A percentile compares a stretch with the other conserved stretches of the same genome.
These are phyloP conservation scores for Cyberlindnera meyerae DNA, from an alignment of 805 yeast genomes.

Conservation along the genomic window DNA sequence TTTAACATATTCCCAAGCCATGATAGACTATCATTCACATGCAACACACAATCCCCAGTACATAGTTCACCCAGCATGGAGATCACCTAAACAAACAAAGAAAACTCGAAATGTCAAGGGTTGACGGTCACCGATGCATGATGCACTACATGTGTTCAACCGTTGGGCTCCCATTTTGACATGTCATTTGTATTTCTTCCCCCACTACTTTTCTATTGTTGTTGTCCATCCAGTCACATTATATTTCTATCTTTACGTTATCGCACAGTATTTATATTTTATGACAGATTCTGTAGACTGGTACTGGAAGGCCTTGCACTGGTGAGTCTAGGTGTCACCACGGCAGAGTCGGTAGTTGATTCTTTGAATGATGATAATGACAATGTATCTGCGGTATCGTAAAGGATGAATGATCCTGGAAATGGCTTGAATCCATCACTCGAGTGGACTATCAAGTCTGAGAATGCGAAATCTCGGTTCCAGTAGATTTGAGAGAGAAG, in stretches of 20 bases:
- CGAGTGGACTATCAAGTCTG: conserved; percentile 2
- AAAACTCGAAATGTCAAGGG: too few species aligned
- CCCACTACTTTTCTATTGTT: not conserved
- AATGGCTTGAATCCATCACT: conserved; percentile 17
- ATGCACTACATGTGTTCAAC: too few species aligned
- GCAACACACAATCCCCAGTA: conserved; percentile 1
- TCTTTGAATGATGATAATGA: too few species aligned
- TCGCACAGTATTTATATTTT: conserved; percentile 11
- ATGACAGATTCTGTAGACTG: conserved; percentile 4
- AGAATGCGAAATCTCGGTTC: conserved; percentile 5
- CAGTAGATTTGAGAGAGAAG: conserved; percentile 16
- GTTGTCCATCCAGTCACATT: too few species aligned
- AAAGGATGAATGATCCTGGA: not conserved
- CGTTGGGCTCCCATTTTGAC: too few species aligned
- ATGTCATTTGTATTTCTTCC: too few species aligned
- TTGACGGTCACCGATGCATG: too few species aligned
- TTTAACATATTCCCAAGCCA: not conserved
- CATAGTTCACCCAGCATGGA: conserved; percentile 9
- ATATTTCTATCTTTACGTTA: conserved; percentile 1
- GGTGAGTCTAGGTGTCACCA: too few species aligned
- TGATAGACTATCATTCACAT: conserved; percentile 2
- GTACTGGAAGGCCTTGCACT: not conserved
- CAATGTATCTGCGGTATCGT: too few species aligned
- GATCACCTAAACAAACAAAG: too few species aligned
- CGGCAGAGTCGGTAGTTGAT: too few species aligned